Percentiles rank a stretch among this genome's conserved stretches.
These are phyloP conservation scores for Leonotis leonurus DNA, from an alignment of 257 asterid genomes.

Conservation along the genomic window DNA sequence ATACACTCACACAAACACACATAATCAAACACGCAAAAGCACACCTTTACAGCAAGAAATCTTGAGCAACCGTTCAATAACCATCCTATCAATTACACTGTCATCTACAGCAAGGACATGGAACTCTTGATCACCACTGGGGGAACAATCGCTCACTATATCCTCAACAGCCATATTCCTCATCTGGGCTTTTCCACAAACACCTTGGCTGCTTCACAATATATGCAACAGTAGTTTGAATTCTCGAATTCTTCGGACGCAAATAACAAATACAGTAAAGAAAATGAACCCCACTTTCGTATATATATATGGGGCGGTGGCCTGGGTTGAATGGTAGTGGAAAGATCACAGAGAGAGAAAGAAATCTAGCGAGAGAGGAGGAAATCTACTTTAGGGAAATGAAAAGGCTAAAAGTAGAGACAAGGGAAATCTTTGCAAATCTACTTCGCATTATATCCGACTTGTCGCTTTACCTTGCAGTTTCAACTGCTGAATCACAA, in stretches of 20 bases:
- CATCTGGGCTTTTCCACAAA: neutral
- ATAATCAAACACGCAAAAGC: neutral
- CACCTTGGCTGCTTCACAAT: neutral
- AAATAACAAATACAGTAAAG: neutral
- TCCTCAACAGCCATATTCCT: constrained; percentile 15
- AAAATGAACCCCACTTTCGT: neutral
- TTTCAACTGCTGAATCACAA: constrained; percentile 14
- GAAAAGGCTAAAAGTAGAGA: constrained; percentile 42
- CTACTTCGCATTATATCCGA: constrained; percentile 57
- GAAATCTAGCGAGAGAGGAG: constrained; percentile 36
- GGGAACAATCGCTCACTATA: constrained; percentile 33
- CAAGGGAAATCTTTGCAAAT: constrained; percentile 64
- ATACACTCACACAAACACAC: neutral
- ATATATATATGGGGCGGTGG: constrained; percentile 15
- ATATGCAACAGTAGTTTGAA: too few species aligned
- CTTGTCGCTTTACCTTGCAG: constrained; percentile 60
- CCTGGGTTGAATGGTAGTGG: constrained; percentile 13
- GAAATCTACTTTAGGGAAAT: constrained; percentile 48
- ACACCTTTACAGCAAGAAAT: constrained; percentile 74
- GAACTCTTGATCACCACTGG: constrained; percentile 32
- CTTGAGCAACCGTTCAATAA: constrained; percentile 60
- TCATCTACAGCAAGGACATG: constrained; percentile 93
- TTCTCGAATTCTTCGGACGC: neutral
- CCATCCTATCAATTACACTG: constrained; percentile 64
- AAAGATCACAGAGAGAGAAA: constrained; percentile 47